phyloP scores from a whole-genome alignment of 2,329 filamentous ascomycete species.

The Trichoderma sp. region DNA sequence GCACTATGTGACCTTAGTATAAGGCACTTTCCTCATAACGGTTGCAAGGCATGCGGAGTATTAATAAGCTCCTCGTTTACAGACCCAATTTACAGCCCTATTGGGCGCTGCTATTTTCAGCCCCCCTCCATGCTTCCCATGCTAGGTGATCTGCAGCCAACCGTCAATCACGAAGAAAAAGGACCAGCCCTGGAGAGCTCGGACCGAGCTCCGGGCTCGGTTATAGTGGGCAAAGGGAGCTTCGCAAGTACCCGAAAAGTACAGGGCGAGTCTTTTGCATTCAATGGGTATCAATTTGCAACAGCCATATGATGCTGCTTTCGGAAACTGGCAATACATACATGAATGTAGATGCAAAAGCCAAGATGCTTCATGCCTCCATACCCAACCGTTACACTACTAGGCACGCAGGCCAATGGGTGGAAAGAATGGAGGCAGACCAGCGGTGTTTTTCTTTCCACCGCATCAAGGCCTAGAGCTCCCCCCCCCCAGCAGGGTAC shows the following conservation, averaged over 20 bases:
- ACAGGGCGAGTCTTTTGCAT: not conserved
- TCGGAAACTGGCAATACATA: not conserved
- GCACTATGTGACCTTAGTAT: too few species aligned
- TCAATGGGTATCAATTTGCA: not conserved
- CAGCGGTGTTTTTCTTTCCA: too few species aligned
- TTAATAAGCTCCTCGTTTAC: not conserved
- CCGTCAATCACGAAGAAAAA: not conserved
- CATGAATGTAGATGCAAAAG: not conserved
- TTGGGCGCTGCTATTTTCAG: not conserved
- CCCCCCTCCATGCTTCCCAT: too few species aligned
- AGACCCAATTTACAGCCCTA: not conserved
- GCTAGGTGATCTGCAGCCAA: not conserved
- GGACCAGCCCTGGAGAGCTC: not conserved
- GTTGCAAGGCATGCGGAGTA: not conserved
- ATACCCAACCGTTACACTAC: not conserved
- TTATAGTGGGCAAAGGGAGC: not conserved
- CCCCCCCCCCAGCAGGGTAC: not conserved
- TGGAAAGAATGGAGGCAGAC: too few species aligned
- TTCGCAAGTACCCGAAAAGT: not conserved
- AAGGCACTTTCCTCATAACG: too few species aligned
- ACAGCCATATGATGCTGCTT: not conserved
- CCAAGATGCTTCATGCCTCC: not conserved
- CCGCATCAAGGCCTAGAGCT: not conserved
- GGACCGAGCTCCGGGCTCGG: not conserved
- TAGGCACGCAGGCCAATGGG: not conserved